phyloP scores from a whole-genome alignment of 345 rosid species.

The Eutrema japonicum region DNA sequence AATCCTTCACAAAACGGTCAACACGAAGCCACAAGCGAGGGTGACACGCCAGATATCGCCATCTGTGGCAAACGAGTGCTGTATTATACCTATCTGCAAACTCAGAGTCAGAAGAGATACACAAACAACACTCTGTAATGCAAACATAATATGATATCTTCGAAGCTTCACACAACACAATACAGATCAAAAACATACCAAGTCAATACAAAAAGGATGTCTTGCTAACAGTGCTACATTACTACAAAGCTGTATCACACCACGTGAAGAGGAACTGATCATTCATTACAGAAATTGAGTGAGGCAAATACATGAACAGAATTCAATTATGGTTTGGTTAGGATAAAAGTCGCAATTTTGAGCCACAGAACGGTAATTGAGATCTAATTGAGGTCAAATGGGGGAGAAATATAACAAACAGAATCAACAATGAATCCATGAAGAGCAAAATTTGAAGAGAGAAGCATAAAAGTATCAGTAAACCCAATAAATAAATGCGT shows the following conservation, averaged over 20 bases:
- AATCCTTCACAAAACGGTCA: slow-evolving; percentile 67
- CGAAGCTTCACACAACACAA: slow-evolving; percentile 7
- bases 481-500: neutral
- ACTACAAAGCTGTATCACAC: neutral
- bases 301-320: neutral
- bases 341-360: neutral
- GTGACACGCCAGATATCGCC: slow-evolving; percentile 91
- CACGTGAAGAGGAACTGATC: neutral
- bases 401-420: neutral
- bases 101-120: slow-evolving; percentile 63
- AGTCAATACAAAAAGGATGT: neutral
- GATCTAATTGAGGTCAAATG: neutral
- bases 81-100: slow-evolving; percentile 99
- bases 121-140: slow-evolving; percentile 42
- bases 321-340: slow-evolving; percentile 1
- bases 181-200: slow-evolving; percentile 11
- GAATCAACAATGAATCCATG: neutral
- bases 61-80: slow-evolving; percentile 99
- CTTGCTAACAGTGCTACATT: neutral
- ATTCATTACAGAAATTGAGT: neutral
- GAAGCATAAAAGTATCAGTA: neutral
- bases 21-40: slow-evolving; percentile 96
- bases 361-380: slow-evolving; percentile 15
- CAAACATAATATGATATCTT: slow-evolving; percentile 6
- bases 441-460: slow-evolving; percentile 10